Conservation (phyloP, 2,329 filamentous ascomycete genomes). For the Diaporthe humulicola region DNA sequence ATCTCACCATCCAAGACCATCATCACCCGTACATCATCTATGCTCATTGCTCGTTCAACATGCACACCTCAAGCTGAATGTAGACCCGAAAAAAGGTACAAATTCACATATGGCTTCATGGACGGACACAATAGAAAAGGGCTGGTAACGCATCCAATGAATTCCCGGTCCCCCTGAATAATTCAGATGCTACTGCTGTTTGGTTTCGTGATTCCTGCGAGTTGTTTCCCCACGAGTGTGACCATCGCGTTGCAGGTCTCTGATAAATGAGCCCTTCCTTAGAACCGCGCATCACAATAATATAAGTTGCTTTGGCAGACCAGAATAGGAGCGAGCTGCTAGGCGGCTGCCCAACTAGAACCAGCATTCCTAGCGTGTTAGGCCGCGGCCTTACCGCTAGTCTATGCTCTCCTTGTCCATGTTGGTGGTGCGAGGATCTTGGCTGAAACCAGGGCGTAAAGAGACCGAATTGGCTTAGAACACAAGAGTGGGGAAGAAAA, state of each 20-base stretch:
- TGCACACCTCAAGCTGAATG: no score
- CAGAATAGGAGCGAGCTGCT: background rate
- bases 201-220: background rate
- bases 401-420: background rate
- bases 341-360: constrained; percentile 9
- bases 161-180: no score
- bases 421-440: constrained; percentile 14
- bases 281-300: constrained; percentile 8
- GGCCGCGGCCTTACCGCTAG: background rate
- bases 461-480: constrained; percentile 1
- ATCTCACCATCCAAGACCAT: no score
- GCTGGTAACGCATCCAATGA: no score
- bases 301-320: background rate
- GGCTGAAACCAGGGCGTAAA: background rate
- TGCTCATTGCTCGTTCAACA: no score
- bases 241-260: background rate
- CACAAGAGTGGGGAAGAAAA: background rate
- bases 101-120: no score
- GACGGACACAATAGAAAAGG: no score
- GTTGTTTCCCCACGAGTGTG: background rate
- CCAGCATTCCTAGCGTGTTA: constrained; percentile 7
- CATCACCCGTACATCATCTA: no score
- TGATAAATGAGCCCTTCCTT: background rate
- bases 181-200: background rate
- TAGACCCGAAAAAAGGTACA: no score